These are phyloP conservation scores for Meyerozyma guilliermondii DNA, from an alignment of 1,139 yeast species.

Conservation along the genomic window DNA sequence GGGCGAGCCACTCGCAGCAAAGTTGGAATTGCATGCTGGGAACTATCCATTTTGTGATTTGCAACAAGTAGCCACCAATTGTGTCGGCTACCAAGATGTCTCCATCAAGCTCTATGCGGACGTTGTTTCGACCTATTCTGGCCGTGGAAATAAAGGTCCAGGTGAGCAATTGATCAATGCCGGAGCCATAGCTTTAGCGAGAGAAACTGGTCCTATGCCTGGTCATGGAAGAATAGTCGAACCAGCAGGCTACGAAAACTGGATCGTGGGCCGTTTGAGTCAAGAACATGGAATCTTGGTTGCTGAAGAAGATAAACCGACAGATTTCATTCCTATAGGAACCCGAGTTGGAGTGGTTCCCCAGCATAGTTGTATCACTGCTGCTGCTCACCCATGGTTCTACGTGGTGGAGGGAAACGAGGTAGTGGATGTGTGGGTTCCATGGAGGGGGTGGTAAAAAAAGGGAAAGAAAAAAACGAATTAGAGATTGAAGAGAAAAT, in stretches of 20 bases:
- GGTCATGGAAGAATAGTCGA: conserved; percentile 44
- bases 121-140: conserved; percentile 55
- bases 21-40: conserved; percentile 73
- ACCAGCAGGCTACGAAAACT: conserved; percentile 36
- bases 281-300: conserved; percentile 63
- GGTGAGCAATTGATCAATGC: conserved; percentile 68
- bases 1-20: conserved; percentile 34
- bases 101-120: conserved; percentile 60
- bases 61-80: conserved; percentile 69
- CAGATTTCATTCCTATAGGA: conserved; percentile 45
- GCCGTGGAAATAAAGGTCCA: conserved; percentile 39
- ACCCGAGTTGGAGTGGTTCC: conserved; percentile 55
- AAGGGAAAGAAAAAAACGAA: neutral
- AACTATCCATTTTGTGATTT: conserved; percentile 70
- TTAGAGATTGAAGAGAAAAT: no score
- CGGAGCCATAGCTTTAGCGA: conserved; percentile 65
- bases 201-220: conserved; percentile 52
- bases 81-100: conserved; percentile 43
- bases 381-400: conserved; percentile 58
- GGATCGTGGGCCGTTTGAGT: conserved; percentile 55
- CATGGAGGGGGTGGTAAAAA: conserved; percentile 51
- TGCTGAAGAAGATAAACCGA: conserved; percentile 23
- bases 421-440: conserved; percentile 67
- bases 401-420: conserved; percentile 46
- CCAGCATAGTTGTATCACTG: conserved; percentile 74